phyloP scores from a whole-genome alignment of 1,139 yeast species.

The Nadsonia commutata region DNA sequence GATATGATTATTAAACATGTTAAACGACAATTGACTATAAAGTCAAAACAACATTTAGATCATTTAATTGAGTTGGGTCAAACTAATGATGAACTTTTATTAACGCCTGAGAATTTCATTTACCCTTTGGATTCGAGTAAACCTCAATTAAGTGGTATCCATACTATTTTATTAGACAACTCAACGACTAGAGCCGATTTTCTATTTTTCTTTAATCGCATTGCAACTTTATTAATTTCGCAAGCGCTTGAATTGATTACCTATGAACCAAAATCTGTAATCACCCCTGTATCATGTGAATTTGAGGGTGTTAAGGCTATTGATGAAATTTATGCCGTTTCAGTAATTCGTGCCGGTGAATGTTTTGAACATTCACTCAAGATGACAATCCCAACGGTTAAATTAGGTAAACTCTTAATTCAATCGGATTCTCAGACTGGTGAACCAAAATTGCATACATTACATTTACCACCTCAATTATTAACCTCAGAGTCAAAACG shows the following conservation, averaged over 20 bases:
- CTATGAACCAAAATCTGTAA: conserved; percentile 20
- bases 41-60: conserved; percentile 48
- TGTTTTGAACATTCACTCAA: conserved; percentile 71
- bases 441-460: conserved; percentile 80
- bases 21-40: conserved; percentile 49
- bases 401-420: conserved; percentile 69
- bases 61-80: conserved; percentile 2
- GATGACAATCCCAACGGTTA: conserved; percentile 60
- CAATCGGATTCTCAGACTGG: conserved; percentile 84
- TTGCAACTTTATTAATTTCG: conserved; percentile 56
- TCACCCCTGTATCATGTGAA: conserved; percentile 31
- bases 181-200: conserved; percentile 56
- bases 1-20: conserved; percentile 68
- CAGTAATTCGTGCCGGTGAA: conserved; percentile 82
- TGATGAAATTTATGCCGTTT: conserved; percentile 52
- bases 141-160: conserved; percentile 59
- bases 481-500: conserved; percentile 9
- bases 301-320: conserved; percentile 29
- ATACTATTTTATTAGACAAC: conserved; percentile 49
- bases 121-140: conserved; percentile 33
- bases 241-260: conserved; percentile 36
- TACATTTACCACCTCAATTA: conserved; percentile 37
- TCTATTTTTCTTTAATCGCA: conserved; percentile 70
- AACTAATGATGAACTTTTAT: conserved; percentile 1
- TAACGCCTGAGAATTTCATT: conserved; percentile 9